A percentile compares a stretch with the other conserved stretches of the same genome.
Conservation (phyloP, 139 green algal species). For the Marvania coccoides region DNA sequence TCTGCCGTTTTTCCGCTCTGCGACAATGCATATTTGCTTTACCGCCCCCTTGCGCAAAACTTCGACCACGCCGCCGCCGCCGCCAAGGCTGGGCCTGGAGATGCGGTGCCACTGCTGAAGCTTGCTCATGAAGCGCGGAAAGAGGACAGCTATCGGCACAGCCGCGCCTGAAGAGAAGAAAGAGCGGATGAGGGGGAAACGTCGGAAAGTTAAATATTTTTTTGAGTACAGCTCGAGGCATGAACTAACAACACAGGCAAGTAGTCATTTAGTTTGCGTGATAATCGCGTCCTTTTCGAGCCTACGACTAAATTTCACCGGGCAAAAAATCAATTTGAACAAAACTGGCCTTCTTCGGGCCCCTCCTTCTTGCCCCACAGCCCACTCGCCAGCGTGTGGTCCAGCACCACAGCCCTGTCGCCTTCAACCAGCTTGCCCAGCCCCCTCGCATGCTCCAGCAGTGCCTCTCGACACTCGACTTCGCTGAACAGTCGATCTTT, state of each 20-base stretch:
- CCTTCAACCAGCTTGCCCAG: not conserved
- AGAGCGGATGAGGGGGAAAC: too few relatives aligned
- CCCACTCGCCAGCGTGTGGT: conserved; percentile 4
- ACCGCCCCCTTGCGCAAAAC: conserved; percentile 20
- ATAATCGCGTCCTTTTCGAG: too few relatives aligned
- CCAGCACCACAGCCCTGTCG: not conserved
- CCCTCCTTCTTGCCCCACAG: conserved; percentile 27
- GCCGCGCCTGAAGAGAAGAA: too few relatives aligned
- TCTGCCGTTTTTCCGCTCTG: conserved; percentile 8
- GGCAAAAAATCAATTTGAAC: too few relatives aligned
- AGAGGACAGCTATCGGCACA: not conserved
- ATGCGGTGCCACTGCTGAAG: conserved; percentile 26
- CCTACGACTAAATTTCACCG: too few relatives aligned
- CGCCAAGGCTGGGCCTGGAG: not conserved
- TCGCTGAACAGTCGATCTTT: conserved; percentile 23
- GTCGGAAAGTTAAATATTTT: too few relatives aligned
- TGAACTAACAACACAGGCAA: too few relatives aligned
- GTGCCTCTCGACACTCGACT: conserved; percentile 1
- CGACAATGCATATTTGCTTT: not conserved
- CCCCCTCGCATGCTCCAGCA: not conserved
- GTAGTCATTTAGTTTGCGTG: too few relatives aligned
- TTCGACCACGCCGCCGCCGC: conserved; percentile 1
- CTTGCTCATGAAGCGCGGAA: conserved; percentile 5
- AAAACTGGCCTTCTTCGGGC: not conserved
- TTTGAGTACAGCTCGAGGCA: too few relatives aligned